Evolutionary conservation across 169 alveolate genomes (phyloP).

Genomic region (Plasmodium gonderi): DNA sequence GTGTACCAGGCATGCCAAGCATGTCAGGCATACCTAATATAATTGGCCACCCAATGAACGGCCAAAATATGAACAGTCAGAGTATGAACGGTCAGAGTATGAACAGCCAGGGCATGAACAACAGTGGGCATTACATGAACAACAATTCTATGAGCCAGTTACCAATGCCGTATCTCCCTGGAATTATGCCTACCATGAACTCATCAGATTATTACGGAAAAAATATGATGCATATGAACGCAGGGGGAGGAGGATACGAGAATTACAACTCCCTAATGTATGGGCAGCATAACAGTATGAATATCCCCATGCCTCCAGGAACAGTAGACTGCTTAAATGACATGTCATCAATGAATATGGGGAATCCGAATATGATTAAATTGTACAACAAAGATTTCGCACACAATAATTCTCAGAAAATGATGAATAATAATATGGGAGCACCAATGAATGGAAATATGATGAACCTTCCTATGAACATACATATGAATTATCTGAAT

Average conservation of each 20-base stretch:
- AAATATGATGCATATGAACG: constrained; percentile 30
- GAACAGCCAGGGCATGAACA: constrained; percentile 3
- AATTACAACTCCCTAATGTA: constrained; percentile 37
- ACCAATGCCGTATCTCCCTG: constrained; percentile 45
- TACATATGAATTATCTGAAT: constrained; percentile 12
- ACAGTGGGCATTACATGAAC: not conserved
- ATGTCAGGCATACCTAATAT: not conserved
- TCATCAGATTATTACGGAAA: constrained; percentile 28
- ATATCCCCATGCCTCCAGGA: constrained; percentile 40
- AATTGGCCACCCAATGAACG: not conserved
- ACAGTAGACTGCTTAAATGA: constrained; percentile 2
- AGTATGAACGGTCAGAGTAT: not conserved
- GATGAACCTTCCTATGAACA: not conserved
- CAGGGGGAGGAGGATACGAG: constrained; percentile 22
- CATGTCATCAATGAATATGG: constrained; percentile 9
- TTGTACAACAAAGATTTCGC: constrained; percentile 38
- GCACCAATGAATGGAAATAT: constrained; percentile 1
- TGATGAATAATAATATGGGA: not conserved
- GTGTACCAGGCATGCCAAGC: not conserved
- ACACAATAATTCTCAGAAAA: constrained; percentile 18
- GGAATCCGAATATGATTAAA: constrained; percentile 46
- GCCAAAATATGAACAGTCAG: not conserved
- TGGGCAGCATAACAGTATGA: constrained; percentile 28
- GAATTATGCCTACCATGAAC: constrained; percentile 37
- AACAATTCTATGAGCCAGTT: constrained; percentile 20